Conservation (phyloP, 1,284 basidiomycete genomes). For the Paramarasmius palmivorus region DNA sequence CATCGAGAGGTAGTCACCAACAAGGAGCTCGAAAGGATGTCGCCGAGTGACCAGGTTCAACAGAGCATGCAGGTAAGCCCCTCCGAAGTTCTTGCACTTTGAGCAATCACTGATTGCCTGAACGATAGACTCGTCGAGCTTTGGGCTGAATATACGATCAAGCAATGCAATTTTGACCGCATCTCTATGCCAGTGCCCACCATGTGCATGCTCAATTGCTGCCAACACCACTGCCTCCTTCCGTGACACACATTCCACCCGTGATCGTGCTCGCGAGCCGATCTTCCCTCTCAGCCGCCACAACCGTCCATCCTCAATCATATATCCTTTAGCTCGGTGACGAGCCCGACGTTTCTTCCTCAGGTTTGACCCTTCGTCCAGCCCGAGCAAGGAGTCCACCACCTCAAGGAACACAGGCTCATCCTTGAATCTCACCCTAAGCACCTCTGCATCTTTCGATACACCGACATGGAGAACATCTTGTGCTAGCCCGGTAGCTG, state of each 20-base stretch:
- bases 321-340: conserved; percentile 25
- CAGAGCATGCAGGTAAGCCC: conserved; percentile 25
- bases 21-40: conserved; percentile 35
- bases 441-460: background rate
- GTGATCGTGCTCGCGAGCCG: conserved; percentile 1
- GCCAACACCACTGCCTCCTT: conserved; percentile 15
- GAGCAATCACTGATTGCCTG: conserved; percentile 29
- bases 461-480: conserved; percentile 24
- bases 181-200: conserved; percentile 32
- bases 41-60: conserved; percentile 34
- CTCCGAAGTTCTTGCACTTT: conserved; percentile 27
- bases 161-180: conserved; percentile 25
- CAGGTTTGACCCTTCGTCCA: background rate
- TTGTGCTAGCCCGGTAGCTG: conserved; percentile 23
- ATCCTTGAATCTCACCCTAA: conserved; percentile 24
- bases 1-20: conserved; percentile 33
- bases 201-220: conserved; percentile 17
- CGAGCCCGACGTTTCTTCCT: conserved; percentile 18
- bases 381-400: conserved; percentile 24
- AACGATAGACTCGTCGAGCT: conserved; percentile 28
- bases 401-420: conserved; percentile 28
- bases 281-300: conserved; percentile 23
- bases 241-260: conserved; percentile 18
- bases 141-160: conserved; percentile 27
- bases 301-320: conserved; percentile 30